Evolutionary conservation across 768 basidiomycete genomes (phyloP).

Genomic region (Russula vinacea): DNA sequence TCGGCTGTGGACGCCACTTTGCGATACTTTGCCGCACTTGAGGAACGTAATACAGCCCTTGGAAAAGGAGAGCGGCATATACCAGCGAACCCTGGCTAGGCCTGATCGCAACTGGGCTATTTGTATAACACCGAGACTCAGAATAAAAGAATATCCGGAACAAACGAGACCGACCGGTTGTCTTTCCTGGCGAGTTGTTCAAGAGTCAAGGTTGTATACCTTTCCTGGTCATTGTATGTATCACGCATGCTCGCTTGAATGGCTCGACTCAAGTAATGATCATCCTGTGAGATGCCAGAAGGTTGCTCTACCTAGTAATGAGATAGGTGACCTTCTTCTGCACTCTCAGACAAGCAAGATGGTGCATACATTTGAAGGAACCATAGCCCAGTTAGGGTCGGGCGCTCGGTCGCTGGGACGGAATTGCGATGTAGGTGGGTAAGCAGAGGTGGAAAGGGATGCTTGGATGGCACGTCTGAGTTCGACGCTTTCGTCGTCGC

Average conservation of each 20-base stretch:
- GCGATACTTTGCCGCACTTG: slow-evolving; percentile 55
- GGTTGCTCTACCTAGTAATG: slow-evolving; percentile 30
- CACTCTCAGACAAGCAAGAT: slow-evolving; percentile 6
- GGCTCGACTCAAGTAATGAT: slow-evolving; percentile 62
- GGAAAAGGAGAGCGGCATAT: slow-evolving; percentile 62
- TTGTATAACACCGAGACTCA: slow-evolving; percentile 3
- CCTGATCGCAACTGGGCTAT: slow-evolving; percentile 70
- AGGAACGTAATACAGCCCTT: slow-evolving; percentile 65
- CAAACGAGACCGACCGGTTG: slow-evolving; percentile 46
- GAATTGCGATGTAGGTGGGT: slow-evolving; percentile 42
- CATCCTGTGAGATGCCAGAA: slow-evolving; percentile 47
- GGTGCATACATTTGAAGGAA: slow-evolving; percentile 57
- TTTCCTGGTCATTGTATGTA: slow-evolving; percentile 45
- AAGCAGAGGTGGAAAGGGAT: slow-evolving; percentile 40
- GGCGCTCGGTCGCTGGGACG: slow-evolving; percentile 60
- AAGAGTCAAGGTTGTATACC: slow-evolving; percentile 49
- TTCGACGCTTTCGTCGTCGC: slow-evolving; percentile 51
- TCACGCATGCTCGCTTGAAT: slow-evolving; percentile 65
- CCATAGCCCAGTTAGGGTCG: slow-evolving; percentile 66
- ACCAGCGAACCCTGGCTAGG: slow-evolving; percentile 49
- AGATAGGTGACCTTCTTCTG: not conserved
- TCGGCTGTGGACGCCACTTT: slow-evolving; percentile 33
- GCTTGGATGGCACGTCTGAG: slow-evolving; percentile 52
- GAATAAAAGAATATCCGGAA: slow-evolving; percentile 4
- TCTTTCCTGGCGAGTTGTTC: slow-evolving; percentile 54